Conservation (phyloP, 805 yeast species). For the Yamadazyma tumulicola region DNA sequence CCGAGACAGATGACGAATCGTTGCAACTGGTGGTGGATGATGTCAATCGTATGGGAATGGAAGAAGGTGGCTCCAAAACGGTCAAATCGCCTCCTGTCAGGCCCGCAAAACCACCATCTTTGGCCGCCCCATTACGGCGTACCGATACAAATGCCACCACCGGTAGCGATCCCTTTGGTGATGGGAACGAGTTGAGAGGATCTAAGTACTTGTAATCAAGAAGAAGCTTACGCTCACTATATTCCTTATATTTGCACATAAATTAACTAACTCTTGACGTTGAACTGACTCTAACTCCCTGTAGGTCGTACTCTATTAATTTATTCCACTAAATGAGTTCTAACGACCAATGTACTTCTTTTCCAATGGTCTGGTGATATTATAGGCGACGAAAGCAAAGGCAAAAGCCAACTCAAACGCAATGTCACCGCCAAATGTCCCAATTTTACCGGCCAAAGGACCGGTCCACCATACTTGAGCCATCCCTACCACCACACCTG, state of each 20-base stretch:
- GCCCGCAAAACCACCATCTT: conserved; percentile 20
- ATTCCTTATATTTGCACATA: too few relatives aligned
- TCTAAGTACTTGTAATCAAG: background rate
- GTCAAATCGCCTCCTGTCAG: conserved; percentile 26
- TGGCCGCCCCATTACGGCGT: conserved; percentile 15
- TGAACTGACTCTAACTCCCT: too few relatives aligned
- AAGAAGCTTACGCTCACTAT: too few relatives aligned
- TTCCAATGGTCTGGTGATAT: conserved; percentile 27
- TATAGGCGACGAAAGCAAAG: conserved; percentile 26
- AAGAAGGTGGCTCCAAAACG: conserved; percentile 2
- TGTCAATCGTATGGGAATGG: conserved; percentile 9
- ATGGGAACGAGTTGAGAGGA: conserved; percentile 19
- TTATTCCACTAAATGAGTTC: background rate
- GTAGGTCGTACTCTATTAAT: too few relatives aligned
- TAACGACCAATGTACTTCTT: conserved; percentile 26
- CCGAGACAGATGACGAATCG: conserved; percentile 28
- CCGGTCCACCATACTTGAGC: conserved; percentile 33
- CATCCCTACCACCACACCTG: conserved; percentile 30
- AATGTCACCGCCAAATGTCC: conserved; percentile 27
- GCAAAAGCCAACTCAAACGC: conserved; percentile 28
- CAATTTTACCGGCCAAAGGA: conserved; percentile 18
- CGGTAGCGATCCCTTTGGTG: conserved; percentile 40
- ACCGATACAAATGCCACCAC: conserved; percentile 24
- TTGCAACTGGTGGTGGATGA: conserved; percentile 17
- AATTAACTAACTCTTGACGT: too few relatives aligned